Evolutionary conservation across 768 basidiomycete species (phyloP).

Genomic region (Calocybe cyanea): DNA sequence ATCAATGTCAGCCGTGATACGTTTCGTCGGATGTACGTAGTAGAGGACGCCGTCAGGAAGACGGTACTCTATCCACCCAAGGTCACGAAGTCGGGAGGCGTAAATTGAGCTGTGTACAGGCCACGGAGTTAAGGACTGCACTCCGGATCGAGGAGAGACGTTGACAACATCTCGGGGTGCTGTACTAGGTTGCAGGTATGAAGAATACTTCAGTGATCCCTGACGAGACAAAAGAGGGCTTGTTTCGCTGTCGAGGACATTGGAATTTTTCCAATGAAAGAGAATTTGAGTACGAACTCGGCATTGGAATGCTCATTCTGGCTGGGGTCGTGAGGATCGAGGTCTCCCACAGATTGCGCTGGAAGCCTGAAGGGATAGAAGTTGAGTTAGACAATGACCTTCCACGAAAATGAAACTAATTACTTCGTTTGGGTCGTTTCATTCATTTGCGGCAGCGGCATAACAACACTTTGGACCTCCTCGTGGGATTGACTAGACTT

Average conservation of each 20-base stretch:
- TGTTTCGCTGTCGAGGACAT: too few relatives aligned
- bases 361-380: too few relatives aligned
- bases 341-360: too few relatives aligned
- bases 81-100: slow-evolving; percentile 36
- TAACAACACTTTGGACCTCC: slow-evolving; percentile 25
- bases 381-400: too few relatives aligned
- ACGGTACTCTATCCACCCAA: slow-evolving; percentile 73
- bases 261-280: too few relatives aligned
- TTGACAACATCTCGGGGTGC: slow-evolving; percentile 15
- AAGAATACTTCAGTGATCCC: slow-evolving; percentile 22
- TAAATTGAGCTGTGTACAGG: slow-evolving; percentile 5
- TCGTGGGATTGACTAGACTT: slow-evolving; percentile 19
- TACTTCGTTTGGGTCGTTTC: slow-evolving; percentile 34
- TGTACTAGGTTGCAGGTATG: slow-evolving; percentile 25
- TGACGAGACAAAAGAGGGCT: slow-evolving; percentile 45
- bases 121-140: neutral
- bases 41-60: slow-evolving; percentile 74
- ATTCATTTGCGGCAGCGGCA: slow-evolving; percentile 40
- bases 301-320: too few relatives aligned
- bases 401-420: too few relatives aligned
- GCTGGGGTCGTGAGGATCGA: too few relatives aligned
- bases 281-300: too few relatives aligned
- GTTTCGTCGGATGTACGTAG: slow-evolving; percentile 60
- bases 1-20: slow-evolving; percentile 69
- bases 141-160: slow-evolving; percentile 21